Evolutionary conservation across 2,329 filamentous ascomycete species (phyloP), one percentile per base, ranked within the genome.

Genomic region (Arthrobotrys musiformis): DNA sequence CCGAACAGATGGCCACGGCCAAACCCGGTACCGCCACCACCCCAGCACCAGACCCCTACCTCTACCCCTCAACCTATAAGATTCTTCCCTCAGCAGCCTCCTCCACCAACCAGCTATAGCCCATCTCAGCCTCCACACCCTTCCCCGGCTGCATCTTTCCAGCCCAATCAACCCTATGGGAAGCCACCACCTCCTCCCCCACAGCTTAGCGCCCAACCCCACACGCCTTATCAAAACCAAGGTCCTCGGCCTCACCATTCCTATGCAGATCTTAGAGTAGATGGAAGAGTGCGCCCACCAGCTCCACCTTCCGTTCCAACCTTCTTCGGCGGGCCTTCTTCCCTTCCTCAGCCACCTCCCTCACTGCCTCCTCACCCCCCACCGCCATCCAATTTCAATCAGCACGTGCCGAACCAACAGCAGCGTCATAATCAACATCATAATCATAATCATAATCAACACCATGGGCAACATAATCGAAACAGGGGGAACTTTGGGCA

Each of bases 1-100:
- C 15, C 72, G 17, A 70, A 70, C 37, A 48, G 72, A 66, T 76
- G 72, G 72, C 64, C 72, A 26, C 70, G 69, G 40, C 72, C 70
- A 42, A 33, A 61, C 26, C 37, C 64, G 4, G 64, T 54, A 13
- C 70, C 70, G 30, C 70, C 70, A 26, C 72, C 70, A 19, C 70
- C 70, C 40, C 54, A 58, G 24, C 70, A 75, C 19, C 72, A 76
- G 54, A 24, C 72, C 8, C 56, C 72, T 33, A 37, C 64, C n/a
- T 13, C 72, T 33, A 60, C 64, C 1, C 37, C 64, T 22, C 72
- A 76, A 37, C 72, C 72, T 6, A 66, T 76, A 63, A 40, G 72
- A 33, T 76, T 76, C 72, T 76, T 76, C 42, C 72, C 72, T 70
- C 72, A 76, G 17, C 72, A 76, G 19, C 64, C 72, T 15, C 72